phyloP scores from a whole-genome alignment of 164 flowering plant genomes.

The Chimonanthus salicifolius region DNA sequence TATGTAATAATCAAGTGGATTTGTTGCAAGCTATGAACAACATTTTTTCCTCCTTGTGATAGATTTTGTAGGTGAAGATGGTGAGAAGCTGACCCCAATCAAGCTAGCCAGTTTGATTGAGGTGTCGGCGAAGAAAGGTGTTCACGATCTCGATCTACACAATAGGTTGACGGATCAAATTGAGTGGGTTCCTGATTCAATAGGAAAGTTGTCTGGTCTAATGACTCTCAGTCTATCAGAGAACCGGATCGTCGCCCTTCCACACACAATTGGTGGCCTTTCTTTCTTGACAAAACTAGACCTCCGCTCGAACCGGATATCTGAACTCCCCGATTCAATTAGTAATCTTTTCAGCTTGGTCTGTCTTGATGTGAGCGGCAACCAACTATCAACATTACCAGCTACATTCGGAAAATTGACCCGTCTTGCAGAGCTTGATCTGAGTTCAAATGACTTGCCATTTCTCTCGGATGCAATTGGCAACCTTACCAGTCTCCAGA shows the following conservation, averaged over 20 bases:
- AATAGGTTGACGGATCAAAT: conserved; percentile 61
- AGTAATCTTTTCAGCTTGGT: conserved; percentile 60
- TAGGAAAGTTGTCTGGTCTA: conserved; percentile 66
- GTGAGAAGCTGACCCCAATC: conserved; percentile 68
- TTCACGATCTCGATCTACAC: conserved; percentile 49
- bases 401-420: conserved; percentile 43
- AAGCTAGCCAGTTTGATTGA: conserved; percentile 80
- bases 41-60: background rate
- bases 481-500: conserved; percentile 53
- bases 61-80: conserved; percentile 55
- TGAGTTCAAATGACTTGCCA: conserved; percentile 54
- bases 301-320: conserved; percentile 58
- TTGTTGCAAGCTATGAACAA: too few relatives aligned
- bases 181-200: conserved; percentile 80
- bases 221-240: conserved; percentile 66
- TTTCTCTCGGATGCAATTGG: conserved; percentile 65
- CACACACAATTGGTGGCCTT: conserved; percentile 57
- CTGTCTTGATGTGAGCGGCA: conserved; percentile 51
- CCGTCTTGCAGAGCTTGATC: conserved; percentile 59
- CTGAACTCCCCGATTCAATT: conserved; percentile 59
- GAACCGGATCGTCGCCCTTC: conserved; percentile 52
- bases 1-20: too few relatives aligned
- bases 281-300: conserved; percentile 56
- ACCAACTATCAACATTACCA: conserved; percentile 57
- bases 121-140: conserved; percentile 65